Percentiles rank a stretch among this genome's conserved stretches.
phyloP scores from a whole-genome alignment of 345 rosid species.

The Excoecaria agallocha region DNA sequence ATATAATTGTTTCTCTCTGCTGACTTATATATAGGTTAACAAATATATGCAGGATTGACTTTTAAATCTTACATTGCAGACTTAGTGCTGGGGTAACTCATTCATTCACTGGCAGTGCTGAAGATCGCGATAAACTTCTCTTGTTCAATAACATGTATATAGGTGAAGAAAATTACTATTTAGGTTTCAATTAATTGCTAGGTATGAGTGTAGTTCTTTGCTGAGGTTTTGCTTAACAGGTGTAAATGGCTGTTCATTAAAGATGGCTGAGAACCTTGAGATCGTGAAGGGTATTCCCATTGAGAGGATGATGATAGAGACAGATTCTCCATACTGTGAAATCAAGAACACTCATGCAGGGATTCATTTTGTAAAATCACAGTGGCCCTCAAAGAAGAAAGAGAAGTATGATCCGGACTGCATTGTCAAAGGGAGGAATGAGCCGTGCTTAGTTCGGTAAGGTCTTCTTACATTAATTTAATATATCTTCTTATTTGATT shows the following conservation, averaged over 20 bases:
- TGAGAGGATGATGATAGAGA: constrained; percentile 95
- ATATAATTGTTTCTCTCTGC: not conserved
- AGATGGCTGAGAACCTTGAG: constrained; percentile 75
- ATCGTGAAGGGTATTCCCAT: constrained; percentile 68
- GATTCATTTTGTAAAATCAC: constrained; percentile 55
- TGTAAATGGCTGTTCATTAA: constrained; percentile 89
- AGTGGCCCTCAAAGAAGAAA: constrained; percentile 89
- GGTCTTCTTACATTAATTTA: constrained; percentile 8
- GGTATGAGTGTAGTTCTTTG: not conserved
- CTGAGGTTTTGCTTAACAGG: constrained; percentile 38
- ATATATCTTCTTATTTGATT: not conserved
- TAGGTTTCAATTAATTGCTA: not conserved
- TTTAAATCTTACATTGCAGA: constrained; percentile 36
- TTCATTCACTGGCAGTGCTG: constrained; percentile 85
- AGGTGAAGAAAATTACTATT: constrained; percentile 37
- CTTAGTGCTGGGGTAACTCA: constrained; percentile 81
- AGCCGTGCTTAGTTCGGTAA: constrained; percentile 92
- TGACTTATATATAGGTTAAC: not conserved
- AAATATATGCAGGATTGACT: constrained; percentile 3
- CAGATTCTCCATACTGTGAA: constrained; percentile 98
- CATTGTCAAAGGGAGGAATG: constrained; percentile 85
- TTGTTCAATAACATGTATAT: constrained; percentile 64
- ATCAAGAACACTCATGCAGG: constrained; percentile 86
- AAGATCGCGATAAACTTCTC: constrained; percentile 74
- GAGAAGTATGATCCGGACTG: constrained; percentile 77